These are phyloP conservation scores for Collybiopsis confluens DNA, from an alignment of 768 basidiomycete genomes.

Conservation along the genomic window DNA sequence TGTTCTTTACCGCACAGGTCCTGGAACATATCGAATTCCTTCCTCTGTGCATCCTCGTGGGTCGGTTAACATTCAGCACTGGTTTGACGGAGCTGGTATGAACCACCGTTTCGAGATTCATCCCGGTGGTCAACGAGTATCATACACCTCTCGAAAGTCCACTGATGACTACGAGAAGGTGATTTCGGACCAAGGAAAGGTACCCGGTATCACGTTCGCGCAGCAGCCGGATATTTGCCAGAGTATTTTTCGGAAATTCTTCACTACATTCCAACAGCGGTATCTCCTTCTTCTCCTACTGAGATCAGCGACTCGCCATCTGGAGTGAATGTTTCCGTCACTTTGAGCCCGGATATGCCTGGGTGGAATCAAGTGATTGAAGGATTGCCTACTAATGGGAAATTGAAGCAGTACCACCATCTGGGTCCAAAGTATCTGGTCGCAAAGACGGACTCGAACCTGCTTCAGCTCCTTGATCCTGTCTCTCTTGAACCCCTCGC, in stretches of 20 bases:
- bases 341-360: slow-evolving; percentile 18
- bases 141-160: slow-evolving; percentile 29
- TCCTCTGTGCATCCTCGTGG: slow-evolving; percentile 3
- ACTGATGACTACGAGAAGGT: slow-evolving; percentile 23
- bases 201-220: slow-evolving; percentile 15
- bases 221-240: slow-evolving; percentile 20
- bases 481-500: slow-evolving; percentile 33
- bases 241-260: slow-evolving; percentile 21
- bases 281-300: background rate
- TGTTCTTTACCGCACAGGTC: slow-evolving; percentile 34
- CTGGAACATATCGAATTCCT: slow-evolving; percentile 27
- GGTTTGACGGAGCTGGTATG: slow-evolving; percentile 38
- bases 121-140: slow-evolving; percentile 19
- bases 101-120: slow-evolving; percentile 36
- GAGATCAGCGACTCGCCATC: background rate
- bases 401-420: background rate
- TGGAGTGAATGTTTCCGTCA: slow-evolving; percentile 14
- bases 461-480: slow-evolving; percentile 28
- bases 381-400: background rate
- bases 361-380: slow-evolving; percentile 8
- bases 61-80: slow-evolving; percentile 25
- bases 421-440: slow-evolving; percentile 21
- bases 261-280: slow-evolving; percentile 13
- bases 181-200: slow-evolving; percentile 14
- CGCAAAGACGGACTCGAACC: slow-evolving; percentile 25